A percentile compares a stretch with the other conserved stretches of the same genome.
Conservation (phyloP, 2,329 filamentous ascomycete genomes). For the Pseudonectria buxi region DNA sequence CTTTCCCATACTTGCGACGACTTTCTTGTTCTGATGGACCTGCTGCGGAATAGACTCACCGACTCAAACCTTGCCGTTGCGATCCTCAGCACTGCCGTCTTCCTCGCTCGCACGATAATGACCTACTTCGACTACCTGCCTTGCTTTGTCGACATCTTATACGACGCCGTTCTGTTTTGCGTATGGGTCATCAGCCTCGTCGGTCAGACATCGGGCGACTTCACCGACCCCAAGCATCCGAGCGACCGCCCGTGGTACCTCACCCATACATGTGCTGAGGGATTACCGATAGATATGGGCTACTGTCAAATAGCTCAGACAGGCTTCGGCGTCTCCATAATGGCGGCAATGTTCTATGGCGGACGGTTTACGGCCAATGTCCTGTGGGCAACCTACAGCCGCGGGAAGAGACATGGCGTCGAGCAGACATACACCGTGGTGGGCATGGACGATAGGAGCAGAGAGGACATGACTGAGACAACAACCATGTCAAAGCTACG, state of each 20-base stretch:
- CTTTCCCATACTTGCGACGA: rapidly evolving
- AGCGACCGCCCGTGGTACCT: conserved; percentile 24
- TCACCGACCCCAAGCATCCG: conserved; percentile 16
- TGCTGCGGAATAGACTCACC: conserved; percentile 12
- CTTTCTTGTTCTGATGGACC: background rate
- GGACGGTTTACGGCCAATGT: conserved; percentile 9
- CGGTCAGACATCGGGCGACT: conserved; percentile 18
- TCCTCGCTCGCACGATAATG: conserved; percentile 19
- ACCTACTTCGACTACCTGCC: conserved; percentile 17
- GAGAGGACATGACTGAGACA: conserved; percentile 3
- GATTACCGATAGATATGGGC: conserved; percentile 8
- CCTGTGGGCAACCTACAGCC: conserved; percentile 6
- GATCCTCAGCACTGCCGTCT: conserved; percentile 22
- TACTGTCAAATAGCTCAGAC: conserved; percentile 19
- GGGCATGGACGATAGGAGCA: background rate
- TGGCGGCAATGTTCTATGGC: conserved; percentile 14
- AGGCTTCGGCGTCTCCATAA: conserved; percentile 12
- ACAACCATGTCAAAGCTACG: background rate
- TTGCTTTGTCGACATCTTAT: conserved; percentile 17
- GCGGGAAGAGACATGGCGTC: conserved; percentile 3
- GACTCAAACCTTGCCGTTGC: conserved; percentile 24
- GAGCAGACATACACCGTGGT: conserved; percentile 1
- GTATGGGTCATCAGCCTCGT: conserved; percentile 22
- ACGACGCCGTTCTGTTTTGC: conserved; percentile 21
- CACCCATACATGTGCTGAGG: conserved; percentile 11